Evolutionary conservation across 768 basidiomycete species (phyloP).

Genomic region (Tulasnella sp.): DNA sequence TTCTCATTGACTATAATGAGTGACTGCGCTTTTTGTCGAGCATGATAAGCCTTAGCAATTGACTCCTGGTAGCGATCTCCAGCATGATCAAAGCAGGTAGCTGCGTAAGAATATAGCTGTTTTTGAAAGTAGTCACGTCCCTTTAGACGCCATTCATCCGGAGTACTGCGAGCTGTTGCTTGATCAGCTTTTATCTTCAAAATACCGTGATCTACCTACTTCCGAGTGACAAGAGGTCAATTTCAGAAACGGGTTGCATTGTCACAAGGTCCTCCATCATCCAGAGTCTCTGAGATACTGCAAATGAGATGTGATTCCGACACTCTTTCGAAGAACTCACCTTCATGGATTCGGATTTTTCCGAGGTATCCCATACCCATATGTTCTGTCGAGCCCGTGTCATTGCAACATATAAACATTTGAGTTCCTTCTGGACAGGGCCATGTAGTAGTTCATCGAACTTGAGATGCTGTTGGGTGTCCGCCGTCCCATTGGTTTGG

Average conservation of each 20-base stretch:
- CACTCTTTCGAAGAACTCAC: too few species aligned
- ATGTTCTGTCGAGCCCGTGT: conserved; percentile 4
- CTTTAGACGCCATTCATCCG: not conserved
- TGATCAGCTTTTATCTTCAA: too few species aligned
- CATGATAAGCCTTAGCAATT: not conserved
- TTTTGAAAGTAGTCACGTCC: not conserved
- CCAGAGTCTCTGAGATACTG: too few species aligned
- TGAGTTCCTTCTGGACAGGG: conserved; percentile 1
- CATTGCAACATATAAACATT: conserved; percentile 5
- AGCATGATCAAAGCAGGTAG: not conserved
- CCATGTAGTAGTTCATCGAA: too few species aligned
- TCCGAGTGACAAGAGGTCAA: too few species aligned
- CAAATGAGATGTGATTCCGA: too few species aligned
- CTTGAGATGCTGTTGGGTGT: too few species aligned
- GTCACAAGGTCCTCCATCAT: too few species aligned
- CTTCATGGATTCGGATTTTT: conserved; percentile 1
- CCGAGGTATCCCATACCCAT: conserved; percentile 7
- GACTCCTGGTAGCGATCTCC: not conserved
- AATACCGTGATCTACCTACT: too few species aligned
- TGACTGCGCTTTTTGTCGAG: not conserved
- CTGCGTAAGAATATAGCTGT: not conserved
- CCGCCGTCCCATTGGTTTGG: not conserved
- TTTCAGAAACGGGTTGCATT: too few species aligned
- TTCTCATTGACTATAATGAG: too few species aligned
- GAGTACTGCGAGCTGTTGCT: too few species aligned